Evolutionary conservation across 176 grass and related monocot genomes (phyloP), one percentile per base, ranked within the genome.

Genomic region (Carex parvula): DNA sequence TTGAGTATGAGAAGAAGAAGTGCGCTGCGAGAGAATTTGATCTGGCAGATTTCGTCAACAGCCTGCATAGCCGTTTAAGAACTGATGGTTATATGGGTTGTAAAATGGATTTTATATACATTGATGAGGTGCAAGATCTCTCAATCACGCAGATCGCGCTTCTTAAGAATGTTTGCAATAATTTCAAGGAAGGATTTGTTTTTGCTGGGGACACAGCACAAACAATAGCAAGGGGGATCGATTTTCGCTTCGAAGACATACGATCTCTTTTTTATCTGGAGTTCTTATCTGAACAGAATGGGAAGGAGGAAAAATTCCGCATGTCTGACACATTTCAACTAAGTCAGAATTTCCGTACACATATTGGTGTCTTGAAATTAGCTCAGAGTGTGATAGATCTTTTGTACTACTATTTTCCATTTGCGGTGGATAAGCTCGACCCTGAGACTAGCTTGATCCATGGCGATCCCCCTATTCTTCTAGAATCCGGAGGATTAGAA

Each of bases 61-160:
- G 61, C 77, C 88, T 97, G 60, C 91, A 92, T 33, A 52, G 62
- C 18, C 65, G 52, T 61, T 26, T 94, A 14, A 4, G 73, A 72
- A 84, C 56, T 60, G 86, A 89, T 64, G 91, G 91, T 42, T 90
- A 88, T 68, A 87, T 65, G 6, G 84, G 88, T 12, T 11, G 20
- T n/a, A 84, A 85, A 65, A 62, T 97, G 35, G 88, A 94, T 88
- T 93, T 67, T 72, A 82, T 97, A 60, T 97, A 97, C 52, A 90
- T 97, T 59, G 94, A 97, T 61, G 94, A 97, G 86, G 94, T 97
- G 86, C 94, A 97, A 60, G 94, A 97, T 82, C 87, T 97, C 30
- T 92, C 88, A 7, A 87, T 93, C 84, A 60, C 66, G 53, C 94
- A 97, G 41, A 87, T 97, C 69, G 81, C 86, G 21, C 86, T 97